Percentiles rank a stretch among this genome's conserved stretches.
Evolutionary conservation across 2,329 filamentous ascomycete genomes (phyloP).

Genomic region (Paecilomyces variotii): DNA sequence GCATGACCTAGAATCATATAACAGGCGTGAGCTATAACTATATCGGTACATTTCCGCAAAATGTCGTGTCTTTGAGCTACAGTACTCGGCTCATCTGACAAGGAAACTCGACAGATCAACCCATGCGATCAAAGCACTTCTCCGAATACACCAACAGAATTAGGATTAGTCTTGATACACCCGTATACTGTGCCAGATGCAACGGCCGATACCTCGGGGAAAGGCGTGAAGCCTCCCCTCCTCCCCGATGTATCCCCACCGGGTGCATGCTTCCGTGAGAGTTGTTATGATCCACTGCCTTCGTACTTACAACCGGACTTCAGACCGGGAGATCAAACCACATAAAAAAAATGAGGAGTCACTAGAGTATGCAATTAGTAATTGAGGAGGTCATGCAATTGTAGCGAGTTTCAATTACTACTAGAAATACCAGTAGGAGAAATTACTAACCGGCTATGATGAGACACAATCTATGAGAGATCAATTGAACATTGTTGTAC

Average conservation of each 20-base stretch:
- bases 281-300: too few species aligned
- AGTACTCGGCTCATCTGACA: too few species aligned
- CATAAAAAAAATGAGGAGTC: not conserved
- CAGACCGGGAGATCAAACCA: too few species aligned
- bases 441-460: not conserved
- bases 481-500: not conserved
- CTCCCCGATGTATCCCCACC: too few species aligned
- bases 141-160: not conserved
- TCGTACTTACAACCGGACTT: too few species aligned
- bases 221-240: not conserved
- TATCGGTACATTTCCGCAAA: too few species aligned
- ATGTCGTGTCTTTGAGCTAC: too few species aligned
- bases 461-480: not conserved
- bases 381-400: not conserved
- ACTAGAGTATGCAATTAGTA: not conserved
- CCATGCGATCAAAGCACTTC: not conserved
- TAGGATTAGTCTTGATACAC: not conserved
- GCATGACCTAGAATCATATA: too few species aligned
- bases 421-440: not conserved
- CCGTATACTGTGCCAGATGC: not conserved
- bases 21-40: too few species aligned
- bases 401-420: not conserved
- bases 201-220: not conserved
- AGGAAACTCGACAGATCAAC: too few species aligned
- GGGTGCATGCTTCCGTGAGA: too few species aligned